Percentiles rank a stretch among this genome's conserved stretches.
Evolutionary conservation across 23 red algal genomes (phyloP).

Genomic region (Pyropia haitanensis): DNA sequence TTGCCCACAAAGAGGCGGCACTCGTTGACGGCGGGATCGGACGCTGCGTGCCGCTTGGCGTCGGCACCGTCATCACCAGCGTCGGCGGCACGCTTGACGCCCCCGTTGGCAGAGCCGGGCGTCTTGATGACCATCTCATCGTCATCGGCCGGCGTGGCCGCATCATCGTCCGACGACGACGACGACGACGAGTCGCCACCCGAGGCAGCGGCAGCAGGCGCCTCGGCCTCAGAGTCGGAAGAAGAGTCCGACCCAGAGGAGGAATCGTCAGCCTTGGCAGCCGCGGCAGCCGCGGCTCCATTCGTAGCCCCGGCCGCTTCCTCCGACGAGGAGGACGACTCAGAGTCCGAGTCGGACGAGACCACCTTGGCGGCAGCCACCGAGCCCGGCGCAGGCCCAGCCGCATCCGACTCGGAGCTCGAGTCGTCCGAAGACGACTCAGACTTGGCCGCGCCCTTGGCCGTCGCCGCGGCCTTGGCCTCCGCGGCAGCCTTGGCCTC

Average conservation of each 20-base stretch:
- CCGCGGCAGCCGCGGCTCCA: neutral
- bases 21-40: constrained; percentile 13
- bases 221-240: too few relatives aligned
- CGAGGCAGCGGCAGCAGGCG: too few relatives aligned
- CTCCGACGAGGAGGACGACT: constrained; percentile 1
- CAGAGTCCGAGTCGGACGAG: neutral
- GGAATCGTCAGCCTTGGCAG: neutral
- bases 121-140: neutral
- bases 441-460: neutral
- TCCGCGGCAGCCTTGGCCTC: neutral
- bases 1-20: constrained; percentile 64
- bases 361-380: neutral
- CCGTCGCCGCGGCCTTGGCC: neutral
- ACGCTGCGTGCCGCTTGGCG: constrained; percentile 15
- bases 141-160: too few relatives aligned
- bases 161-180: too few relatives aligned
- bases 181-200: too few relatives aligned
- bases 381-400: neutral
- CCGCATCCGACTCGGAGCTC: neutral
- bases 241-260: too few relatives aligned
- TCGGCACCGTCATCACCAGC: neutral
- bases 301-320: neutral
- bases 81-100: neutral
- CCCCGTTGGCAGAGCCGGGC: neutral
- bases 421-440: neutral